Percentiles rank a stretch among this genome's conserved stretches.
Evolutionary conservation across 1,139 yeast species (phyloP).

Genomic region (Maudiozyma humilis): DNA sequence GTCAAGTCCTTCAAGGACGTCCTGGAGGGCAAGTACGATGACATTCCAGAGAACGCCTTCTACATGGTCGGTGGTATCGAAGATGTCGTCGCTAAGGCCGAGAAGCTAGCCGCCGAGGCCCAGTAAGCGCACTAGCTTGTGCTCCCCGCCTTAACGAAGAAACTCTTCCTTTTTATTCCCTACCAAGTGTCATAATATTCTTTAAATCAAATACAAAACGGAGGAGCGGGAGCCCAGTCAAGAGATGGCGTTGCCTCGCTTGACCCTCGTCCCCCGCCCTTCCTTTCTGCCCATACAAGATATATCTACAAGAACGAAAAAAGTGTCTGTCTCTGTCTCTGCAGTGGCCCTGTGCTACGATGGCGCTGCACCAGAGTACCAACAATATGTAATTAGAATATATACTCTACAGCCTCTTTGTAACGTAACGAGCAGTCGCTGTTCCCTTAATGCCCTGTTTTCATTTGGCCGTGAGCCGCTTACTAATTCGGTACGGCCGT

Average conservation of each 20-base stretch:
- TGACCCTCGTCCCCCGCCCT: too few species aligned
- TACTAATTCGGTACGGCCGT: too few species aligned
- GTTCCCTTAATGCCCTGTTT: too few species aligned
- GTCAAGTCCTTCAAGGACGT: conserved; percentile 92
- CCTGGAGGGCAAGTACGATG: conserved; percentile 96
- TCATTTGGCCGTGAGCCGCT: too few species aligned
- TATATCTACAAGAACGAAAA: not conserved
- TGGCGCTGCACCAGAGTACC: not conserved
- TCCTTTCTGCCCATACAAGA: not conserved
- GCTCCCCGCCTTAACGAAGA: not conserved
- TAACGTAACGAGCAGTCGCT: too few species aligned
- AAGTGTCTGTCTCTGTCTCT: not conserved
- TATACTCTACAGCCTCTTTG: too few species aligned
- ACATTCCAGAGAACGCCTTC: conserved; percentile 98
- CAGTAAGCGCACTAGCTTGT: conserved; percentile 37
- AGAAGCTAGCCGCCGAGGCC: conserved; percentile 93
- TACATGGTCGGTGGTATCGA: conserved; percentile 99
- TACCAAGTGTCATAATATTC: conserved; percentile 4
- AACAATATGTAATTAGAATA: not conserved
- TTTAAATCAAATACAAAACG: not conserved
- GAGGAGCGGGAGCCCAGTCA: not conserved
- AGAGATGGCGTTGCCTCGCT: too few species aligned
- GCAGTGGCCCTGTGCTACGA: not conserved
- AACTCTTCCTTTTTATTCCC: not conserved
- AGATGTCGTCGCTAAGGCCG: conserved; percentile 97